phyloP scores from a whole-genome alignment of 1,139 yeast species.

The Pichia sp. region DNA sequence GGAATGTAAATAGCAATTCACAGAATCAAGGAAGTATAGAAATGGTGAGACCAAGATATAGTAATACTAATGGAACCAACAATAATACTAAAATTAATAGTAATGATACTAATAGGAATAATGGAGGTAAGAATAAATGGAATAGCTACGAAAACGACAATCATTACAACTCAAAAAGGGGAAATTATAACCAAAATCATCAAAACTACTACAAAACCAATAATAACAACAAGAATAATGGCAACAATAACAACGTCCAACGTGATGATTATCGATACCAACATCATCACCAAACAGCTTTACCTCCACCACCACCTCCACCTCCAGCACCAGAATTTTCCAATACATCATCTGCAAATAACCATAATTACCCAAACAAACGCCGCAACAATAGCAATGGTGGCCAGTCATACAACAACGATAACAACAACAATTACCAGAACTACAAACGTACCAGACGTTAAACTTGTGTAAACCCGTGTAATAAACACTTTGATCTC shows the following conservation, averaged over 20 bases:
- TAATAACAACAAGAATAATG: neutral
- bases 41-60: neutral
- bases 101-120: neutral
- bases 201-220: neutral
- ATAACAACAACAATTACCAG: neutral
- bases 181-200: neutral
- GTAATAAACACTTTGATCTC: neutral
- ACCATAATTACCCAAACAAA: neutral
- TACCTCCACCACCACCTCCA: neutral
- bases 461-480: neutral
- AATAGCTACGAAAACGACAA: neutral
- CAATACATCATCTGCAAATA: neutral
- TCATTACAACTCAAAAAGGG: neutral
- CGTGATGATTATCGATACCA: neutral
- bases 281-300: neutral
- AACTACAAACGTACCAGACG: slow-evolving; percentile 2
- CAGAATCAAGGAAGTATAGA: neutral
- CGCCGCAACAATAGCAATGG: neutral
- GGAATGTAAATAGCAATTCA: neutral
- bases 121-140: neutral
- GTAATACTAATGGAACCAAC: neutral
- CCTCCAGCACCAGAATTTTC: neutral
- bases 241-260: neutral
- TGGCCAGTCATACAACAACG: neutral
- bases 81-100: neutral